Base-by-base conservation (phyloP, 352 stramenopile genomes). In the Globisporangium camurandrum region DNA sequence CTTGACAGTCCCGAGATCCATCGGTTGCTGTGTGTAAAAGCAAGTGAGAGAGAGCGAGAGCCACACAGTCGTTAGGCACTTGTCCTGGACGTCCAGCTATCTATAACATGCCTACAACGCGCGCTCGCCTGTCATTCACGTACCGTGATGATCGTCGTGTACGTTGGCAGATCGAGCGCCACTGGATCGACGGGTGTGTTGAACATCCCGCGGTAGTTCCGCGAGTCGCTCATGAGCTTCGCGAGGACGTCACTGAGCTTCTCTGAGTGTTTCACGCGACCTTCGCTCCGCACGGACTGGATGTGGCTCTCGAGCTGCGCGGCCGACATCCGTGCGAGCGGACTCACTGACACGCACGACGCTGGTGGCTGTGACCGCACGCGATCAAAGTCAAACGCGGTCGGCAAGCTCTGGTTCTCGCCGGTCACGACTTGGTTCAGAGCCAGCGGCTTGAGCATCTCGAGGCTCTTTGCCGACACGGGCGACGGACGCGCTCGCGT, bases 1-100 rank as follows among this genome's bases (percentile, higher is more conserved):
- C 24, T 84, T 87, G 20, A 97, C 67, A 0, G 91, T 98, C 3
- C 80, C 78, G 3, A 98, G 59, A 59, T 98, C 93, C 87, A 98
- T 97, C 5, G 89, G 88, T 38, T 77, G 62, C 69, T 82, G 42
- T 11, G 14, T 4, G 3, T 16, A 30, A 43, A 11, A 37, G 17
- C 9, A 47, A 31, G 39, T 19, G 30, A 42, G 10, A 49, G 30
- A n/a, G 22, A 48, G 10, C 17, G 22, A 34, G 9, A 49, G 22
- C 8, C 16, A 22, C 26, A 16, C 23, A 17, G 6, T 10, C 9
- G 19, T 46, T 46, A 46, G 28, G 46, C 42, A 24, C n/a, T n/a
- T n/a, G n/a, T n/a, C 30, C 30, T 14, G 8, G 30, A 34, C 30
- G 30, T n/a, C n/a, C n/a, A n/a, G n/a, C n/a, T 34, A 34, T 34